Base-by-base conservation (phyloP, 108 stramenopile genomes). In the Chaetoceros tenuissimus region DNA sequence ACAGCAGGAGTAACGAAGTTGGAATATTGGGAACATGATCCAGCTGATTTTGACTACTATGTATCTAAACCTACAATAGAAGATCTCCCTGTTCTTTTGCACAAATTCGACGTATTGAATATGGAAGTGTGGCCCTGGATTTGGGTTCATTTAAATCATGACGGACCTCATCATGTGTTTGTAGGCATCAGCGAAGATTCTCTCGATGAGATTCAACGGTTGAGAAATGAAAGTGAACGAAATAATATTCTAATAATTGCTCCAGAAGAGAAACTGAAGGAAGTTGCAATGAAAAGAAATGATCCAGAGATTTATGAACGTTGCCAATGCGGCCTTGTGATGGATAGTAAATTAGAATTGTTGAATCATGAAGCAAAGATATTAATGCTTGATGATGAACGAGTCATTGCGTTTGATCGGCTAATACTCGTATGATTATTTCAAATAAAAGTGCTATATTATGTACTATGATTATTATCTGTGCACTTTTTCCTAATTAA, bases 51-150 rank as follows among this genome's bases (percentile, higher is more conserved):
- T n/a, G n/a, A n/a, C n/a, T n/a, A n/a, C n/a, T n/a, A n/a, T n/a
- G n/a, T n/a, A n/a, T n/a, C n/a, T n/a, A n/a, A n/a, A n/a, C n/a
- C n/a, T n/a, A n/a, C n/a, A n/a, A n/a, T n/a, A n/a, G n/a, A n/a
- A n/a, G n/a, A n/a, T n/a, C n/a, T n/a, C n/a, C n/a, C n/a, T n/a
- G n/a, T n/a, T n/a, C n/a, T n/a, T n/a, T n/a, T n/a, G n/a, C n/a
- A n/a, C n/a, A n/a, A n/a, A n/a, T n/a, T n/a, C n/a, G n/a, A n/a
- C n/a, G n/a, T n/a, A n/a, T n/a, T n/a, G n/a, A n/a, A n/a, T n/a
- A n/a, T n/a, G 17, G 47, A 59, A 27, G 59, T 59, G 20, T 59
- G 59, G 59, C 59, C 59, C 2, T 59, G 59, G 59, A 59, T 59
- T n/a, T 59, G 59, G 59, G 48, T 47, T 28, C 59, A 59, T 10